These are phyloP conservation scores for Ceratocystis alfenasii DNA, from an alignment of 2,329 filamentous ascomycete genomes.

Conservation along the genomic window DNA sequence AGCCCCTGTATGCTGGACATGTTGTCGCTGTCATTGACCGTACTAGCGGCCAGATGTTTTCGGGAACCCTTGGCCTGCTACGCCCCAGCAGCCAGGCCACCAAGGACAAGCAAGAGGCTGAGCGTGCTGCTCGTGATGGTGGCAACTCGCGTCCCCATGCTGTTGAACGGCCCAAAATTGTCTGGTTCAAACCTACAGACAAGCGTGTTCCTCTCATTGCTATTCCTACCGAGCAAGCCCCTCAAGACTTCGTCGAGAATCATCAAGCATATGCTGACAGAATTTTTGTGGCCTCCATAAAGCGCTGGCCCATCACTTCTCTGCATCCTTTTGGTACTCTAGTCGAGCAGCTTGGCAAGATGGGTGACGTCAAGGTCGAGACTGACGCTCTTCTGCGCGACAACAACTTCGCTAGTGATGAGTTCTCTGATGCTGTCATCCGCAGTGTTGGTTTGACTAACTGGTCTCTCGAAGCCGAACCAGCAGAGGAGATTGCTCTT, in stretches of 20 bases:
- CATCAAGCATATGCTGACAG: constrained; percentile 95
- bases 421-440: constrained; percentile 91
- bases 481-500: constrained; percentile 56
- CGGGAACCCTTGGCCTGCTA: constrained; percentile 82
- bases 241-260: constrained; percentile 94
- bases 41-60: constrained; percentile 97
- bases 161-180: constrained; percentile 97
- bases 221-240: constrained; percentile 95
- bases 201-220: constrained; percentile 97
- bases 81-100: constrained; percentile 96
- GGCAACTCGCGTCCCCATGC: constrained; percentile 34
- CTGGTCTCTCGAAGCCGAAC: constrained; percentile 77
- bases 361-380: constrained; percentile 95
- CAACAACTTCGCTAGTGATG: constrained; percentile 97
- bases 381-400: constrained; percentile 93
- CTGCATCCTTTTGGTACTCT: constrained; percentile 96
- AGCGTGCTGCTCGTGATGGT: constrained; percentile 82
- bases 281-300: constrained; percentile 98
- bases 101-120: constrained; percentile 98
- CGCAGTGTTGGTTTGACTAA: constrained; percentile 87
- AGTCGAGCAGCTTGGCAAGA: constrained; percentile 90
- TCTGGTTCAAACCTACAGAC: constrained; percentile 99
- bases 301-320: constrained; percentile 99
- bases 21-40: constrained; percentile 96
- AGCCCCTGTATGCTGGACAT: constrained; percentile 92